Conservation (phyloP, 768 basidiomycete species). For the Postia placenta region DNA sequence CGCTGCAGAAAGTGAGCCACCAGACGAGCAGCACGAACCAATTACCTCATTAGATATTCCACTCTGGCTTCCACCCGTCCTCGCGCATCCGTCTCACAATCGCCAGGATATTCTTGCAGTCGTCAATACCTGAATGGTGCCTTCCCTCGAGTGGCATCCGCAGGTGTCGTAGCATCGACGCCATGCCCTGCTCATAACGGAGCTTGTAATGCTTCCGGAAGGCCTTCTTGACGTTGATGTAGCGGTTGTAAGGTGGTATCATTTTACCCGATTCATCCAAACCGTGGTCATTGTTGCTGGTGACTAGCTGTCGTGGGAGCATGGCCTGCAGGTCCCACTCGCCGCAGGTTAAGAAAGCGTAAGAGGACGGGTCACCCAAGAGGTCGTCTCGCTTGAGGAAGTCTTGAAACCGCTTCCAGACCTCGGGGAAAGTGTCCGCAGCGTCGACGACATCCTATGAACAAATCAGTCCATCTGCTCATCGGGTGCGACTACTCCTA, state of each 20-base stretch:
- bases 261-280: constrained; percentile 11
- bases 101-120: constrained; percentile 25
- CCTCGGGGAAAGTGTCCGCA: constrained; percentile 19
- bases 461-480: neutral
- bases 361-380: constrained; percentile 10
- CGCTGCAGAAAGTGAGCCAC: too few species aligned
- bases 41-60: neutral
- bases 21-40: too few species aligned
- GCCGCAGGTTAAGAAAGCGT: constrained; percentile 23
- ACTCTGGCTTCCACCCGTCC: constrained; percentile 21
- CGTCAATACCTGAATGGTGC: constrained; percentile 27
- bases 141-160: constrained; percentile 21
- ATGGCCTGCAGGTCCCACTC: constrained; percentile 26
- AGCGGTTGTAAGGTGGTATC: constrained; percentile 17
- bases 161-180: constrained; percentile 19
- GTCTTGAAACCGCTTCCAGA: constrained; percentile 23
- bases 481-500: neutral
- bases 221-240: constrained; percentile 24
- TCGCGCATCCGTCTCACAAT: constrained; percentile 19
- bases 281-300: constrained; percentile 11
- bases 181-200: constrained; percentile 18
- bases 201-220: constrained; percentile 14
- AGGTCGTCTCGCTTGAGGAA: constrained; percentile 16
- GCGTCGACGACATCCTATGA: constrained; percentile 19
- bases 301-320: constrained; percentile 23